Base-by-base conservation (phyloP, 306 rosid species). In the Hippophae tibetana region DNA sequence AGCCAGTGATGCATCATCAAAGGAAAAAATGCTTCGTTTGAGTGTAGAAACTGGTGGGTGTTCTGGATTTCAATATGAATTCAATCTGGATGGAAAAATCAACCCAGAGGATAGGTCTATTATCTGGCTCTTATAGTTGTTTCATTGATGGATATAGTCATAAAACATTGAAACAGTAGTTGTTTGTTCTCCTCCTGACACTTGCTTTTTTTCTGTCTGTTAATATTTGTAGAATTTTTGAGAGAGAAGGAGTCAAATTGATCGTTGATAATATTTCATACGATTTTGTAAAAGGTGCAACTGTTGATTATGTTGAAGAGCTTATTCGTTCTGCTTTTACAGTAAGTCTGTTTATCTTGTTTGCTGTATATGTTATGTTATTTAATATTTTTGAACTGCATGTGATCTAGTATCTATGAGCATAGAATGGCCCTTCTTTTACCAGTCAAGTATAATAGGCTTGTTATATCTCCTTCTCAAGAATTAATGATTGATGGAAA, bases 11-110 rank as follows among this genome's bases (percentile, higher is more conserved):
- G 67, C 78, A 38, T 62, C 81, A 14, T 42, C 23, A 1, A 74
- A 70, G 41, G 77, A 55, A 42, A 92, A 74, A 79, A 43, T 82
- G 82, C 96, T 92, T 54, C 93, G 92, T 5, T 74, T 89, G 73
- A 72, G 96, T 60, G 96, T 88, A 18, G 99, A 92, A 80, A 88
- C 81, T 7, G 99, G 99, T 57, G 99, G 99, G 14, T 92, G 99
- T 77, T 88, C 99, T 51, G 99, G 99, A n/a, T 92, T 92, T 66
- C 96, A 88, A 66, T 88, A 92, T 77, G 95, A 81, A 58, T 92
- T 92, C 56, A 58, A 88, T 78, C 78, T 92, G 61, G 96, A 92
- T 55, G 81, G 78, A 64, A 76, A 65, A 80, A 47, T 78, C 45
- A 80, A 63, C 66, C 73, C 95, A 18, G 96, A 92, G 41, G 98